phyloP scores from a whole-genome alignment of 1,284 basidiomycete genomes.

The Puccinia hordei region DNA sequence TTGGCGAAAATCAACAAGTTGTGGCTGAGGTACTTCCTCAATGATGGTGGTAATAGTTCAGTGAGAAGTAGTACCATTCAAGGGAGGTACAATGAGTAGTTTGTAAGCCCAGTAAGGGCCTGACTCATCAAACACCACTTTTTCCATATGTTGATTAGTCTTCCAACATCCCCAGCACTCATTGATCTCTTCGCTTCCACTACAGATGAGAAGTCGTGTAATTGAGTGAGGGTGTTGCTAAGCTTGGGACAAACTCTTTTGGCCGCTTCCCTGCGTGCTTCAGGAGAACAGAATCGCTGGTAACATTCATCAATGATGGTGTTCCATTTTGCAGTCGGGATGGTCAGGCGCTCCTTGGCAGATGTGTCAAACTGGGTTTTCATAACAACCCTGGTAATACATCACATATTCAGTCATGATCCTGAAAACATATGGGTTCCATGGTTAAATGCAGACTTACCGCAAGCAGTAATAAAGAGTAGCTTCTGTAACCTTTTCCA shows the following conservation, averaged over 20 bases:
- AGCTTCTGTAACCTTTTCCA: not conserved
- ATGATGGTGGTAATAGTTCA: not conserved
- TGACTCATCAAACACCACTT: too few relatives aligned
- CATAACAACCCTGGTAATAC: not conserved
- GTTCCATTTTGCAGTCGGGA: not conserved
- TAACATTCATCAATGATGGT: not conserved
- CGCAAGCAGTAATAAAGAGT: too few relatives aligned
- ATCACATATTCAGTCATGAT: not conserved
- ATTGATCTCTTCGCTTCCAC: constrained; percentile 24
- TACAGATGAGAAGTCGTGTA: constrained; percentile 9
- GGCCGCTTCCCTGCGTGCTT: not conserved
- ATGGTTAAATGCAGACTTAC: not conserved
- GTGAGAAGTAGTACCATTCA: not conserved
- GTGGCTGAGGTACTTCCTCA: not conserved
- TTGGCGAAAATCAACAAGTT: constrained; percentile 17
- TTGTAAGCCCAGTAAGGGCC: not conserved
- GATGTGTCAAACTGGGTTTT: not conserved
- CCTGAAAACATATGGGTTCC: not conserved
- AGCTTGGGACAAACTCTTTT: not conserved
- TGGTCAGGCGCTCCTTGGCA: too few relatives aligned
- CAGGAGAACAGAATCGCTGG: not conserved
- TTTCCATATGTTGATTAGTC: too few relatives aligned
- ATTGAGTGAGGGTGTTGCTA: not conserved
- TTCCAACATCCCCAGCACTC: too few relatives aligned
- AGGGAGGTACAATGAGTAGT: constrained; percentile 23